phyloP scores from a whole-genome alignment of 2,329 filamentous ascomycete species.

The Fusarium protoensiforme region DNA sequence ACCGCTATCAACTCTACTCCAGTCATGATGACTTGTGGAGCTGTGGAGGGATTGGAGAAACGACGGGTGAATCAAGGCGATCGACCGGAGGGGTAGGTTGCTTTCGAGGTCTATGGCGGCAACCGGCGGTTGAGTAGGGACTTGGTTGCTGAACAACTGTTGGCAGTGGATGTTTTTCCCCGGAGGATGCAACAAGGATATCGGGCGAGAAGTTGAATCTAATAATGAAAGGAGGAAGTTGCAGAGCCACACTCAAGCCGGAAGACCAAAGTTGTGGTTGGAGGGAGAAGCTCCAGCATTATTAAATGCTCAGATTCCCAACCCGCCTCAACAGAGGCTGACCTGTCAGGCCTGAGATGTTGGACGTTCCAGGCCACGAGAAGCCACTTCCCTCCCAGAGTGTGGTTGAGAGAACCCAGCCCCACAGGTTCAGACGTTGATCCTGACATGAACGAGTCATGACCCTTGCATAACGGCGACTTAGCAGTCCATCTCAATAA shows the following conservation, averaged over 20 bases:
- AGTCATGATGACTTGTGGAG: not conserved
- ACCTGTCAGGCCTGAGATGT: not conserved
- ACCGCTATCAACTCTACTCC: not conserved
- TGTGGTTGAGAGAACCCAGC: not conserved
- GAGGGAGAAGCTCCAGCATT: not conserved
- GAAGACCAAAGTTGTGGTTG: not conserved
- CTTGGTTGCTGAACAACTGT: not conserved
- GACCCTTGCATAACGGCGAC: not conserved
- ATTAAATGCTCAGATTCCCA: not conserved
- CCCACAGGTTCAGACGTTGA: not conserved
- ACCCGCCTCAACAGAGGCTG: not conserved
- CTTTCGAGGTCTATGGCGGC: not conserved
- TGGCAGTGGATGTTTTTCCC: not conserved
- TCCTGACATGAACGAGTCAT: not conserved
- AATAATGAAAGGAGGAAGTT: not conserved
- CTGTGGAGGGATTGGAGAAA: no score
- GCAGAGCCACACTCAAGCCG: no score
- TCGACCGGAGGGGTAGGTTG: not conserved
- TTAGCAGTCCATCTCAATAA: not conserved
- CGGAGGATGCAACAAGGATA: not conserved
- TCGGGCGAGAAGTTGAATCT: not conserved
- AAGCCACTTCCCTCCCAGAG: not conserved
- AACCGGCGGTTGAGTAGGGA: not conserved
- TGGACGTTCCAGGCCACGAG: not conserved
- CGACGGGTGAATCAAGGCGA: not conserved